Conservation (phyloP, 768 basidiomycete species). For the Boletus rufocinnamomeus region DNA sequence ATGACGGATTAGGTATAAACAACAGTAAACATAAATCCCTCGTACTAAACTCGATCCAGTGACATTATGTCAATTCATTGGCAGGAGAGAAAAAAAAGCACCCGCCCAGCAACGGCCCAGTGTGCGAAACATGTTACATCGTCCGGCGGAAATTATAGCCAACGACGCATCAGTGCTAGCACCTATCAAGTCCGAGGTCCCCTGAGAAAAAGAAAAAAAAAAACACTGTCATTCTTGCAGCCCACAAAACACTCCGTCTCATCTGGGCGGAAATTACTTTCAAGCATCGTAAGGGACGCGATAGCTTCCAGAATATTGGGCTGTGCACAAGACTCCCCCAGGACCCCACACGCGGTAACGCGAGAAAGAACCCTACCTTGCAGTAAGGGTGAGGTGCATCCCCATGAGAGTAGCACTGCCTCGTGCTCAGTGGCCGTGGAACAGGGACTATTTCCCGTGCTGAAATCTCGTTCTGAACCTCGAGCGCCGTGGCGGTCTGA, state of each 20-base stretch:
- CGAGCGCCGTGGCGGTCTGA: constrained; percentile 14
- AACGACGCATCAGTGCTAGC: not conserved
- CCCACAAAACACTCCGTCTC: constrained; percentile 5
- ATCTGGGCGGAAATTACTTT: constrained; percentile 32
- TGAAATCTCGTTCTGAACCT: constrained; percentile 7
- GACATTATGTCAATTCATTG: not conserved
- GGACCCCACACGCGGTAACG: constrained; percentile 7
- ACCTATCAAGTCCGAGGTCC: constrained; percentile 7
- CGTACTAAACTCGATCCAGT: not conserved
- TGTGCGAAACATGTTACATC: not conserved
- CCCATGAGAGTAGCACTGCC: constrained; percentile 13
- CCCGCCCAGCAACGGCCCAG: no score
- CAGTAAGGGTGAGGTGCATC: constrained; percentile 20
- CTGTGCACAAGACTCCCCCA: not conserved
- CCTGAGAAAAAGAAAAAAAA: constrained; percentile 4
- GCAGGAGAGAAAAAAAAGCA: not conserved
- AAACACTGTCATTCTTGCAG: constrained; percentile 7
- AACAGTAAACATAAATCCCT: not conserved
- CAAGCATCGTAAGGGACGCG: constrained; percentile 15
- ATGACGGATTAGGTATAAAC: not conserved
- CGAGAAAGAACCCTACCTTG: constrained; percentile 19
- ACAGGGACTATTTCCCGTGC: constrained; percentile 3
- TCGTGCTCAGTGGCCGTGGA: constrained; percentile 4
- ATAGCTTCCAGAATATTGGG: constrained; percentile 7
- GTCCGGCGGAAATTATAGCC: constrained; percentile 14